Percentiles rank a stretch among this genome's conserved stretches.
Conservation (phyloP, 768 basidiomycete species). For the Agaricus blazei region DNA sequence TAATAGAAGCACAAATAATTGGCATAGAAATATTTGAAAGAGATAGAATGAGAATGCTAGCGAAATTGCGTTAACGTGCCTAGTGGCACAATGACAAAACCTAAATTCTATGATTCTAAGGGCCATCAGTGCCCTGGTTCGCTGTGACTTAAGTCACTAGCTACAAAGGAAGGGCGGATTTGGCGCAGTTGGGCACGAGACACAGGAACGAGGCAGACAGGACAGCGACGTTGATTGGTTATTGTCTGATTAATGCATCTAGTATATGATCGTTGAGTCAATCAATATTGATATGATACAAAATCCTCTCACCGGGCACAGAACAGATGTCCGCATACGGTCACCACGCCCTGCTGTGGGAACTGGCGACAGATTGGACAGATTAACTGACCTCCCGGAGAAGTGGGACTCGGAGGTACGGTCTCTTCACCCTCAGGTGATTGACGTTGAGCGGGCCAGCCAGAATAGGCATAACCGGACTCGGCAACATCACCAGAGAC, state of each 20-base stretch:
- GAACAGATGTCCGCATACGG: constrained; percentile 27
- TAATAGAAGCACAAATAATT: no score
- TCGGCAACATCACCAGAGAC: constrained; percentile 44
- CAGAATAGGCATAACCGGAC: constrained; percentile 30
- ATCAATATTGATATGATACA: neutral
- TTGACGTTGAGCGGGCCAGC: constrained; percentile 32
- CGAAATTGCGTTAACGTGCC: no score
- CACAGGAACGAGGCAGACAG: constrained; percentile 18
- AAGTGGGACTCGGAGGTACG: neutral
- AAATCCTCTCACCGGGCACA: constrained; percentile 16
- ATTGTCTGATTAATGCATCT: constrained; percentile 17
- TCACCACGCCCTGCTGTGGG: constrained; percentile 25
- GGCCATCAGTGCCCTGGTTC: neutral
- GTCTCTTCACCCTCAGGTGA: neutral
- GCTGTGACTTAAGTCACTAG: neutral
- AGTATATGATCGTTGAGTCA: neutral
- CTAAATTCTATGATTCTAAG: no score
- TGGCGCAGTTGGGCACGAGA: constrained; percentile 12
- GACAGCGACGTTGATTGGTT: constrained; percentile 17
- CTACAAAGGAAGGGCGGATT: constrained; percentile 18
- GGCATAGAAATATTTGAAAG: no score
- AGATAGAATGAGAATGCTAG: no score
- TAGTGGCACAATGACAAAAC: no score
- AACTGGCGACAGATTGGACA: constrained; percentile 27
- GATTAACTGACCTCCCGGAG: constrained; percentile 17